phyloP scores from a whole-genome alignment of 768 basidiomycete species.

The Phanerodontia chrysosporium region DNA sequence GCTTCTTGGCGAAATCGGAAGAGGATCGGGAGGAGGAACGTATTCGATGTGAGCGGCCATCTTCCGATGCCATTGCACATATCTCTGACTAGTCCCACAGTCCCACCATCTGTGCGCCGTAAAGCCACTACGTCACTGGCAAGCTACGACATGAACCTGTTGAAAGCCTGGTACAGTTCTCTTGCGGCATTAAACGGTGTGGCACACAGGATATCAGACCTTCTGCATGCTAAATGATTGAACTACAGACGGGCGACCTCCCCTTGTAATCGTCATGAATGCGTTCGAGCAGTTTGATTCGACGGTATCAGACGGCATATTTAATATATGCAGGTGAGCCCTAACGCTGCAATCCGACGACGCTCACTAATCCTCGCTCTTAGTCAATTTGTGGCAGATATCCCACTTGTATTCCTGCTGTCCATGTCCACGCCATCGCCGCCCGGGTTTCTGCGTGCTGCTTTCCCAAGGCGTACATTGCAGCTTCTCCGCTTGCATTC shows the following conservation, averaged over 20 bases:
- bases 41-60: conserved; percentile 19
- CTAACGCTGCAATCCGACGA: not conserved
- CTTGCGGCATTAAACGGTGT: conserved; percentile 36
- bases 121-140: conserved; percentile 50
- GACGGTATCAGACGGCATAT: conserved; percentile 58
- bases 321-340: conserved; percentile 65
- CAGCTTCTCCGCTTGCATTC: conserved; percentile 51
- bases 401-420: conserved; percentile 66
- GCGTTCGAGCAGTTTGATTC: conserved; percentile 74
- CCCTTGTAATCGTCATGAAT: conserved; percentile 59
- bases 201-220: too few relatives aligned
- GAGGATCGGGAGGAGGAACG: not conserved
- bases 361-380: not conserved
- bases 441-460: conserved; percentile 48
- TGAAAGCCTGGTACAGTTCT: conserved; percentile 57
- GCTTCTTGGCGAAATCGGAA: conserved; percentile 41
- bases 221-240: too few relatives aligned
- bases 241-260: conserved; percentile 22
- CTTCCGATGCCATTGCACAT: conserved; percentile 8
- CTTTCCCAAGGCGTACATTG: conserved; percentile 58
- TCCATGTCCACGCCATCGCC: conserved; percentile 51
- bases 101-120: conserved; percentile 29
- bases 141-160: conserved; percentile 54
- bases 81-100: conserved; percentile 3
- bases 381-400: conserved; percentile 47